A percentile compares a stretch with the other conserved stretches of the same genome.
Evolutionary conservation across 371 early-diverging fungal species (phyloP).

Genomic region (Phascolomyces articulosus): DNA sequence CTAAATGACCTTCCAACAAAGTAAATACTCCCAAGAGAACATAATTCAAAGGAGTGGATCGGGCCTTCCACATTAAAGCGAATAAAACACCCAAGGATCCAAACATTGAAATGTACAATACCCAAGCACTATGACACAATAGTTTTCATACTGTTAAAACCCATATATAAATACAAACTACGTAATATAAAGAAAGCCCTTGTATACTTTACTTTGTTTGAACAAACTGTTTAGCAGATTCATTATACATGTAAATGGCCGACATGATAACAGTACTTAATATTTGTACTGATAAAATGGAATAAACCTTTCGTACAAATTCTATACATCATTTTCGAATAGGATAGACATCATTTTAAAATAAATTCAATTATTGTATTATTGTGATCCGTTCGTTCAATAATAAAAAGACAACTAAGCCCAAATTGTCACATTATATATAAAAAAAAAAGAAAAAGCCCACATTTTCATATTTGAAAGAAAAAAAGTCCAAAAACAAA

Average conservation of each 20-base stretch:
- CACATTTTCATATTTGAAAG: background rate
- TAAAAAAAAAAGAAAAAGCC: too few species aligned
- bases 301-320: conserved; percentile 83
- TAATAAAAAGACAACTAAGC: too few species aligned
- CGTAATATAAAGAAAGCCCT: too few species aligned
- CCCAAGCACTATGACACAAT: conserved; percentile 26
- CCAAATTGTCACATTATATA: too few species aligned
- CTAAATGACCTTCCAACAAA: conserved; percentile 62
- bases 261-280: conserved; percentile 61
- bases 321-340: too few species aligned
- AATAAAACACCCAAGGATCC: conserved; percentile 57
- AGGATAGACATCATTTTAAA: too few species aligned
- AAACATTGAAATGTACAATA: conserved; percentile 41
- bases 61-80: conserved; percentile 63
- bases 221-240: conserved; percentile 51
- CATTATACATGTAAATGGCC: conserved; percentile 61
- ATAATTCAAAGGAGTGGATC: conserved; percentile 69
- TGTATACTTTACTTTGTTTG: conserved; percentile 59
- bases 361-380: too few species aligned
- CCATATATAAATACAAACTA: too few species aligned
- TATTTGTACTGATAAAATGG: conserved; percentile 72
- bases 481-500: background rate
- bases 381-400: too few species aligned
- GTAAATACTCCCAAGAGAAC: conserved; percentile 70
- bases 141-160: background rate